Evolutionary conservation across 2,329 filamentous ascomycete genomes (phyloP), one percentile per base, ranked within the genome.

Genomic region (Metarhizium humberi): DNA sequence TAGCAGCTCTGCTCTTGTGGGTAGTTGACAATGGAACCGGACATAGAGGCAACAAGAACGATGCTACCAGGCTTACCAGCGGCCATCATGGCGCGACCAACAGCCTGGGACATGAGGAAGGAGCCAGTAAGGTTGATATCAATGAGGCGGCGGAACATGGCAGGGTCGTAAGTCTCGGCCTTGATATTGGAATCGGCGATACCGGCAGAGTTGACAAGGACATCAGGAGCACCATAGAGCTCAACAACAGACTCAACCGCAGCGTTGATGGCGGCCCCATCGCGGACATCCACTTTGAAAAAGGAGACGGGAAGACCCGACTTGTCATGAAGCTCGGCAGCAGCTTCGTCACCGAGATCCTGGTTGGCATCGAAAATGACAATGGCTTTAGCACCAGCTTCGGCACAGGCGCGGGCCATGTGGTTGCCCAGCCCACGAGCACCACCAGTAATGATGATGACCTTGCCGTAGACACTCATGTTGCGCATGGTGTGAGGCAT

Each of bases 181-280:
- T 87, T 87, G 75, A 91, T 88, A 78, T 91, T 91, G 68, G 87
- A 90, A 70, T 91, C 87, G 60, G 87, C 87, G 60, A 92, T 90
- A 67, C 88, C 87, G 49, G 88, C 88, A 51, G 86, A 85, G 75
- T 90, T 90, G 73, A 92, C 79, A n/a, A 92, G 76, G 36, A 90
- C 83, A 64, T 92, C 85, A 13, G 88, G 81, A 11, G 79, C 75
- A 53, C 88, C 88, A 62, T 85, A 87, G 59, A 84, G 76, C 58
- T 82, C 76, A 47, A 83, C 80, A 45, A 88, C 81, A 56, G 82
- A 78, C 59, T 82, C 77, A 53, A 91, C 84, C 25, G 86, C 85
- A 54, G 84, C 81, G 63, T 84, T 80, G 69, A 91, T 87, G 60
- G 83, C 85, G 47, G 76, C 78, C 11, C 80, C 84, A 62, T 90